Conservation (phyloP, 2,329 filamentous ascomycete species). For the Davidsoniella virescens region DNA sequence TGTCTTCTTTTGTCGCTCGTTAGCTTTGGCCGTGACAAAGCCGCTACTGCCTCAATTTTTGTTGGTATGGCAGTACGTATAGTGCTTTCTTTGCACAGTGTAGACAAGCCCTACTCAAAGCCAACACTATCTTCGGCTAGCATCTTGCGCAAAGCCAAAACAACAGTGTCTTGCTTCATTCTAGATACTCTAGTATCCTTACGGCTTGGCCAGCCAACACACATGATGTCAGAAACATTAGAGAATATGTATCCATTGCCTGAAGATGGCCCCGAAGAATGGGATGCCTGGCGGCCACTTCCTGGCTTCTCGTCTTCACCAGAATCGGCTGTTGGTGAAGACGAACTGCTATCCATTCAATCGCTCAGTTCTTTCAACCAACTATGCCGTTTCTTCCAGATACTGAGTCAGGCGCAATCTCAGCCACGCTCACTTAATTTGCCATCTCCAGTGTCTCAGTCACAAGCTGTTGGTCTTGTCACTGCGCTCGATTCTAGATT, state of each 20-base stretch:
- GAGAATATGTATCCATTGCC: conserved; percentile 30
- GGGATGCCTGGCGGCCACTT: conserved; percentile 52
- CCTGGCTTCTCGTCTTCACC: conserved; percentile 20
- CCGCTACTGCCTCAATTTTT: conserved; percentile 44
- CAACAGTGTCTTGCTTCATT: conserved; percentile 40
- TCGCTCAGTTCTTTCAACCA: conserved; percentile 28
- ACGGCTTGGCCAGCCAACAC: conserved; percentile 31
- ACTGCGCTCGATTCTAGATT: conserved; percentile 21
- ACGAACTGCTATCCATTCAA: conserved; percentile 15
- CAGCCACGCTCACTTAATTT: neutral
- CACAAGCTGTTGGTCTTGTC: conserved; percentile 17
- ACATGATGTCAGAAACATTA: conserved; percentile 33
- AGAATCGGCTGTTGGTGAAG: neutral
- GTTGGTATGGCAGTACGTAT: conserved; percentile 44
- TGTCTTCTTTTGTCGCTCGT: conserved; percentile 44
- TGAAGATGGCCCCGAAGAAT: conserved; percentile 56
- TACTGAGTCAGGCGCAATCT: conserved; percentile 18
- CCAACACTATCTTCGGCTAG: conserved; percentile 10
- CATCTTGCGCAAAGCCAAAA: conserved; percentile 14
- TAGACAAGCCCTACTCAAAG: neutral
- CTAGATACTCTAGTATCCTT: conserved; percentile 43
- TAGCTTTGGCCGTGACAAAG: conserved; percentile 42
- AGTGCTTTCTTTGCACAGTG: conserved; percentile 20
- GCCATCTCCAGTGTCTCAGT: conserved; percentile 9
- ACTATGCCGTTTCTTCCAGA: conserved; percentile 24